Conservation (phyloP, 1,284 basidiomycete genomes). For the Stereum hirsutum region DNA sequence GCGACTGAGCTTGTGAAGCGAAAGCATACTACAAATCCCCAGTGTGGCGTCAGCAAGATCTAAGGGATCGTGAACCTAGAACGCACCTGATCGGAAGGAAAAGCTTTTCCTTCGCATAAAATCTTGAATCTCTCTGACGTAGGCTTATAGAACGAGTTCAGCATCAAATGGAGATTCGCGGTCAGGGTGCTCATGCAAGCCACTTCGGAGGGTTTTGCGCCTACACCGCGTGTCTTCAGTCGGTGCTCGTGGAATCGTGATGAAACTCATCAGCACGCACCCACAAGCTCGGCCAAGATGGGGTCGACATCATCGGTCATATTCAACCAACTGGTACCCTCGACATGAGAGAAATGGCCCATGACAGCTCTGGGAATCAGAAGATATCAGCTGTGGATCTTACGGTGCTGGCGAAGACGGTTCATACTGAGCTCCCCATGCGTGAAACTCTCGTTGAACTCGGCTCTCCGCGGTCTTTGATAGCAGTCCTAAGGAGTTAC, state of each 20-base stretch:
- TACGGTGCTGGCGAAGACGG: conserved; percentile 6
- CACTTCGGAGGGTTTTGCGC: conserved; percentile 83
- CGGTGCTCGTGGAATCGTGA: background rate
- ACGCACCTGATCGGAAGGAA: conserved; percentile 83
- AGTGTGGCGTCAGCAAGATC: conserved; percentile 1
- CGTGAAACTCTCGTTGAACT: conserved; percentile 77
- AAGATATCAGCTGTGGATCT: background rate
- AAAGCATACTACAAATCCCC: conserved; percentile 75
- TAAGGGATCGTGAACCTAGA: background rate
- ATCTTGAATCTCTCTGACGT: conserved; percentile 84
- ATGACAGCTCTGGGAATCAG: conserved; percentile 67
- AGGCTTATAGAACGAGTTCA: conserved; percentile 92
- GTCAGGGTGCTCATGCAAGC: conserved; percentile 94
- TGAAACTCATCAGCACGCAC: conserved; percentile 23
- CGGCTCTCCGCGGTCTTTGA: conserved; percentile 66
- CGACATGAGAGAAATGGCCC: conserved; percentile 88
- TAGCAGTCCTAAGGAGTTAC: conserved; percentile 89
- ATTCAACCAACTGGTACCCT: conserved; percentile 77
- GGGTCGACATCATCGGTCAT: conserved; percentile 70
- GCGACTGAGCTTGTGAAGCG: conserved; percentile 75
- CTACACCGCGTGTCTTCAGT: conserved; percentile 32
- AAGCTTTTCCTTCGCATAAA: conserved; percentile 89
- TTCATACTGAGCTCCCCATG: conserved; percentile 78
- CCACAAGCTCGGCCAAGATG: conserved; percentile 78
- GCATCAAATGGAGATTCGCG: conserved; percentile 90